Evolutionary conservation across 495 filamentous ascomycete species (phyloP).

Genomic region (Aspergillus avenaceus): DNA sequence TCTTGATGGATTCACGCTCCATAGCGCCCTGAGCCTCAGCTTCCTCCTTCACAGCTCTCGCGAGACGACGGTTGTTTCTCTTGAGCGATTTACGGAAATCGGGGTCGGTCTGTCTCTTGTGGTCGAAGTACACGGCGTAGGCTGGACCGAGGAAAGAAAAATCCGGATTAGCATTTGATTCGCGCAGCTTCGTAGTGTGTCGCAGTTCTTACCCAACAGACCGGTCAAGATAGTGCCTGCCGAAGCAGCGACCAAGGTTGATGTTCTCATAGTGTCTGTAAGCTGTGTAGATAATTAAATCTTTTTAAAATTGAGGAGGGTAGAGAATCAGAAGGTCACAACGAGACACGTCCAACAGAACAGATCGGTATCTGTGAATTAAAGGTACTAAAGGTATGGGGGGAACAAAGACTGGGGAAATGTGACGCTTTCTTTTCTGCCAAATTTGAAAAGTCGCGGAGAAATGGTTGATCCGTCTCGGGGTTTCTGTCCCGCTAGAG

Average conservation of each 20-base stretch:
- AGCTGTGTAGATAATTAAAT: conserved; percentile 10
- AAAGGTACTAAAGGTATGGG: too few species aligned
- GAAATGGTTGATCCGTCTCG: conserved; percentile 42
- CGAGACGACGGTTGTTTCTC: conserved; percentile 73
- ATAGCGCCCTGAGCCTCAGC: conserved; percentile 60
- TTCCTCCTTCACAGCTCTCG: conserved; percentile 71
- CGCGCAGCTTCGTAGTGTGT: neutral
- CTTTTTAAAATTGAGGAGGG: neutral
- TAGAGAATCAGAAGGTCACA: neutral
- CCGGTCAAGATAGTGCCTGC: conserved; percentile 72
- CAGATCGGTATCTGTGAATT: too few species aligned
- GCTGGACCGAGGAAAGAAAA: conserved; percentile 25
- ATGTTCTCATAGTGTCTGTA: conserved; percentile 51
- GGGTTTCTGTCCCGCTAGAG: conserved; percentile 30
- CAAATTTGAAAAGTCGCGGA: conserved; percentile 39
- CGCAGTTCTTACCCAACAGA: conserved; percentile 58
- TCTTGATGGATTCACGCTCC: conserved; percentile 69
- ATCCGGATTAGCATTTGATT: conserved; percentile 10
- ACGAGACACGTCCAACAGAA: neutral
- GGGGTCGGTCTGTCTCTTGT: conserved; percentile 80
- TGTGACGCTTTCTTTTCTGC: conserved; percentile 13
- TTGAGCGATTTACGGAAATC: conserved; percentile 83
- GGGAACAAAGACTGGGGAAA: conserved; percentile 7
- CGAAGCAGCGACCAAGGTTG: conserved; percentile 68
- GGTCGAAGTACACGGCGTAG: conserved; percentile 93